Conservation (phyloP, 495 filamentous ascomycete genomes). For the Xylaria sp. region DNA sequence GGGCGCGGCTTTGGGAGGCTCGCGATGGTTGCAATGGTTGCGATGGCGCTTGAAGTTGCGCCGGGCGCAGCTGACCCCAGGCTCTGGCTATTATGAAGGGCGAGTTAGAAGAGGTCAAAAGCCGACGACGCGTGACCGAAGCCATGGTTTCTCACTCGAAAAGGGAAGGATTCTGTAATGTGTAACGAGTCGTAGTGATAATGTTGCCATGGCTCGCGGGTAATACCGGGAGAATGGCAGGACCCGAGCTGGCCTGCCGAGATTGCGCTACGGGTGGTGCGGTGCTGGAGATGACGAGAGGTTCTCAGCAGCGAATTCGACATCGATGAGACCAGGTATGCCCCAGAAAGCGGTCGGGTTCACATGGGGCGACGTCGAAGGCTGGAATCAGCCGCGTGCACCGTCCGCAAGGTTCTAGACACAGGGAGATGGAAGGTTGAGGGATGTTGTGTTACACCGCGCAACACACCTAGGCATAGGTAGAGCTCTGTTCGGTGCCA, state of each 20-base stretch:
- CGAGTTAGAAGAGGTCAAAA: constrained; percentile 17
- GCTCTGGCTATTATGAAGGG: constrained; percentile 19
- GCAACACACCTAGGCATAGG: background rate
- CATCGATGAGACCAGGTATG: no score
- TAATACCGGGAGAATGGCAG: constrained; percentile 25
- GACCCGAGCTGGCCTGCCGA: constrained; percentile 9
- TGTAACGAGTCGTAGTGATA: constrained; percentile 31
- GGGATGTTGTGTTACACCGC: background rate
- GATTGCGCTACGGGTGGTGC: background rate
- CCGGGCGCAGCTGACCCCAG: background rate
- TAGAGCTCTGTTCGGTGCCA: background rate
- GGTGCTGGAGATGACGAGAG: background rate
- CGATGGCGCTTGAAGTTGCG: background rate
- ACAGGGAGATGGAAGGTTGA: background rate
- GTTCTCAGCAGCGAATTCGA: background rate
- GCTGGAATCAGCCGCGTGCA: background rate
- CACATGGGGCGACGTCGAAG: background rate
- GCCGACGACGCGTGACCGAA: constrained; percentile 30
- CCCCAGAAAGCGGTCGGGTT: background rate
- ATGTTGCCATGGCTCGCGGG: constrained; percentile 28
- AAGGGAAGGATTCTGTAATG: constrained; percentile 32
- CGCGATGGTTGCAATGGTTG: constrained; percentile 24
- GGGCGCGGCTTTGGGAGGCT: constrained; percentile 23
- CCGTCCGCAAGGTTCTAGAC: background rate
- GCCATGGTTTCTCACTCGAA: constrained; percentile 31